Conservation (phyloP, 2,329 filamentous ascomycete species). For the Xylariales sp. region DNA sequence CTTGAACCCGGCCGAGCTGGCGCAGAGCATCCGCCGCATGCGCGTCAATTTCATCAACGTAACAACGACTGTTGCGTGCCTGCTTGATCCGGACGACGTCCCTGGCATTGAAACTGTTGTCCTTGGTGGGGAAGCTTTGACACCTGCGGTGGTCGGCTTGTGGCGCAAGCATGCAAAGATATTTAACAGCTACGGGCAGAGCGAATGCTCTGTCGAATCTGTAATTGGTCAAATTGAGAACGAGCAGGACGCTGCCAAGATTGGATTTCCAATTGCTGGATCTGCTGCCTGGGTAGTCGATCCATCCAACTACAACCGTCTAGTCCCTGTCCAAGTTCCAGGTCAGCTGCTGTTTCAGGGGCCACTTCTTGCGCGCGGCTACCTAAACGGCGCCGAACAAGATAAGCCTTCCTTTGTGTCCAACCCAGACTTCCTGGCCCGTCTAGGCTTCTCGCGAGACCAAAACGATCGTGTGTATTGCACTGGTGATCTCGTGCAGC, state of each 20-base stretch:
- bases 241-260: neutral
- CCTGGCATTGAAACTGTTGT: conserved; percentile 1
- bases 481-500: conserved; percentile 5
- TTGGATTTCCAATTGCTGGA: conserved; percentile 1
- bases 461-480: conserved; percentile 3
- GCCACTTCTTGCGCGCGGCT: conserved; percentile 17
- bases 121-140: conserved; percentile 1
- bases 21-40: neutral
- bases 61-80: neutral
- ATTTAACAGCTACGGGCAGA: conserved; percentile 2
- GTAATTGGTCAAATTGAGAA: neutral
- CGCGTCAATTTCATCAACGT: neutral
- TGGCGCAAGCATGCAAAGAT: neutral
- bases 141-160: neutral
- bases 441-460: conserved; percentile 10
- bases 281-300: conserved; percentile 8
- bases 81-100: conserved; percentile 1
- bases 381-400: conserved; percentile 21
- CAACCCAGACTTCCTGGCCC: conserved; percentile 11
- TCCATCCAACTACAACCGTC: conserved; percentile 4
- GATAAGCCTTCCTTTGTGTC: conserved; percentile 17
- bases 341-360: conserved; percentile 14
- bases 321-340: conserved; percentile 9
- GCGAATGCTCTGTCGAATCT: conserved; percentile 1
- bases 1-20: conserved; percentile 14